Percentiles rank a stretch among this genome's conserved stretches.
These are phyloP conservation scores for Yamadazyma triangularis DNA, from an alignment of 1,139 yeast genomes.

Conservation along the genomic window DNA sequence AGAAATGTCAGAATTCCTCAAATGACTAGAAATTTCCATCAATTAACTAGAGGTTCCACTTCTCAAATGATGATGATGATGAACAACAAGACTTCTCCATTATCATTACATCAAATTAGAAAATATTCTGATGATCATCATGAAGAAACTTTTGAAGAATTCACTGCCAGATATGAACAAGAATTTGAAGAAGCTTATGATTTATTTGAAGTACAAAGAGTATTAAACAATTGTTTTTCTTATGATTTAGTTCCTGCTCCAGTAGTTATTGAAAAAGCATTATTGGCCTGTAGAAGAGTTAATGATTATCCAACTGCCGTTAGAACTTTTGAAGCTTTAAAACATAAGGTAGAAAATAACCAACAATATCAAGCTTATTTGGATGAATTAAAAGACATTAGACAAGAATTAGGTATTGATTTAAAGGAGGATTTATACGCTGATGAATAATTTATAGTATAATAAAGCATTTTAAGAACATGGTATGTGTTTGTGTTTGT, in stretches of 20 bases:
- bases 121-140: constrained; percentile 74
- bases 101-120: too few species aligned
- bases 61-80: neutral
- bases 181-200: constrained; percentile 98
- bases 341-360: constrained; percentile 91
- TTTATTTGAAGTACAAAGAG: constrained; percentile 88
- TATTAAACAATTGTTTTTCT: constrained; percentile 92
- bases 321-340: constrained; percentile 93
- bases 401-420: constrained; percentile 91
- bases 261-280: constrained; percentile 89
- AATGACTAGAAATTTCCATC: constrained; percentile 11
- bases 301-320: constrained; percentile 98
- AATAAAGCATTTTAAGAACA: neutral
- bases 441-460: constrained; percentile 17
- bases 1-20: constrained; percentile 24
- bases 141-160: constrained; percentile 93
- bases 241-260: constrained; percentile 99
- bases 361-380: constrained; percentile 94
- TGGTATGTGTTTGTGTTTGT: too few species aligned
- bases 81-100: neutral
- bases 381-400: constrained; percentile 87
- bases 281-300: constrained; percentile 98
- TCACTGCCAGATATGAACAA: constrained; percentile 89
- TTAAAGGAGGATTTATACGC: constrained; percentile 83
- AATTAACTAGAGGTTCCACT: constrained; percentile 4